Evolutionary conservation across 163 green algal genomes (phyloP).

Genomic region (Chlorella variabilis): DNA sequence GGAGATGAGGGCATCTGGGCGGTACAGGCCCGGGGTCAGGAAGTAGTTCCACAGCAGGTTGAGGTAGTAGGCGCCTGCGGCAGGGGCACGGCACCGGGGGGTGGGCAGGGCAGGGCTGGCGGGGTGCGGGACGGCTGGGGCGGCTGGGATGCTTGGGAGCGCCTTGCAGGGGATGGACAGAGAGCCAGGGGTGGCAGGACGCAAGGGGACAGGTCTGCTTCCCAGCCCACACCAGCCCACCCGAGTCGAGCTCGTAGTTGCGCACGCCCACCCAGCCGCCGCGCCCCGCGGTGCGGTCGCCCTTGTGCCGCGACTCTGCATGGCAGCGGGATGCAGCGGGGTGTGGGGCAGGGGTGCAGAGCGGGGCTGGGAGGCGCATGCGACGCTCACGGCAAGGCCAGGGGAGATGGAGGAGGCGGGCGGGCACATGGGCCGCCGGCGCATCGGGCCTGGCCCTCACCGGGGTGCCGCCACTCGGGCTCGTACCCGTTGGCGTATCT

Average conservation of each 20-base stretch:
- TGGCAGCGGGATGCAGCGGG: background rate
- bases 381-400: no score
- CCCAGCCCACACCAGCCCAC: background rate
- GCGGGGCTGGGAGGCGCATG: no score
- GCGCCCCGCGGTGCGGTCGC: slow-evolving; percentile 35
- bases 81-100: background rate
- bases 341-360: no score
- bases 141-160: no score
- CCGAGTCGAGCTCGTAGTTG: slow-evolving; percentile 56
- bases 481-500: slow-evolving; percentile 70
- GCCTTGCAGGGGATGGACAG: no score
- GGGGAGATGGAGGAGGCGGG: background rate
- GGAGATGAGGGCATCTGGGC: slow-evolving; percentile 29
- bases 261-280: slow-evolving; percentile 51
- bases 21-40: slow-evolving; percentile 36
- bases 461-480: slow-evolving; percentile 38
- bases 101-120: no score
- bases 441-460: background rate
- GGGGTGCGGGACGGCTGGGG: no score
- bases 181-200: no score
- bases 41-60: slow-evolving; percentile 66
- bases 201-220: background rate
- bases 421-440: no score
- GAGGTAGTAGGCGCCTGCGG: slow-evolving; percentile 61
- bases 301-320: slow-evolving; percentile 2